Evolutionary conservation across 192 early-diverging fungal genomes (phyloP), one percentile per base, ranked within the genome.

Genomic region (Diversispora eburnea): DNA sequence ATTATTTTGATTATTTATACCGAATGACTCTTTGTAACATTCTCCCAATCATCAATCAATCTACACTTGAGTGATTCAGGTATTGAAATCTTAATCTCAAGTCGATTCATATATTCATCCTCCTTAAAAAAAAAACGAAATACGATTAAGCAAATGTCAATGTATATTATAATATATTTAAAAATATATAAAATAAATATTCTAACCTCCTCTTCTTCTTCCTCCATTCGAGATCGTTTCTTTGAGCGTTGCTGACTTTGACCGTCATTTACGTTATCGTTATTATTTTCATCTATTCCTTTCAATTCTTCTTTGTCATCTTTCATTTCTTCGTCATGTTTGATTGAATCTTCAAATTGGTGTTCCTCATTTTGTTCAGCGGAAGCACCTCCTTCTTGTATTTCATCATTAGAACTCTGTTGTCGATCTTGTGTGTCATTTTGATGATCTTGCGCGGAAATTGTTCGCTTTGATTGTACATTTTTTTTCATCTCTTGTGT

Each of bases 41-140:
- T 48, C 48, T 66, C 64, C 64, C 64, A 66, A 49, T 66, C 64
- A 25, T 66, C 64, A 10, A 66, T 49, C 22, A 66, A 49, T 66
- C 20, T 66, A 22, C 19, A 25, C 48, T 48, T 46, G 9, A 66
- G 22, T 13, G 46, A 66, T 25, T 66, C 61, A 2, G 61, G 61
- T 13, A 63, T 19, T 12, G 46, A 41, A 19, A 66, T 66, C 22
- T 66, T 66, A 25, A 66, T 48, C 48, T 66, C 64, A 22, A 66
- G 45, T 4, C 46, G 64, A 22, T 66, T 66, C 64, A 66, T 66
- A 2, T 45, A 63, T 22, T 66, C 46, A 48, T 66, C 64, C 19
- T 66, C 45, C 64, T 66, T 25, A 12, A 45, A 22, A 22, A 66
- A 22, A 20, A 46, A 33, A 46, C 19, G 15, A 48, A 20, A 12